Conservation (phyloP, 2,329 filamentous ascomycete genomes). For the Cryphonectria nitschkei region DNA sequence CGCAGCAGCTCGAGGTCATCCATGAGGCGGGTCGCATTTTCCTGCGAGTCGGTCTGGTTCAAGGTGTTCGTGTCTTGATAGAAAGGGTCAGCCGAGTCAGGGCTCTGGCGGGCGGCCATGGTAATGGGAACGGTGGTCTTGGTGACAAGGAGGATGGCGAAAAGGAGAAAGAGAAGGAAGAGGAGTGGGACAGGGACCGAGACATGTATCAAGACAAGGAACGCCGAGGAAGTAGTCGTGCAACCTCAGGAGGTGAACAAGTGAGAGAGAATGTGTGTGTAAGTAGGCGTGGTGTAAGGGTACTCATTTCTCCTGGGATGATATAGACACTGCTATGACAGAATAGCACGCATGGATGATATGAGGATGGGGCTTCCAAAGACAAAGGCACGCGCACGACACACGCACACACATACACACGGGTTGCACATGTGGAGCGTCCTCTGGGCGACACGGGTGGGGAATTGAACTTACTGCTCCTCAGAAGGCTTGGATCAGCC, state of each 20-base stretch:
- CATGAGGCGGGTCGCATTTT: conserved; percentile 44
- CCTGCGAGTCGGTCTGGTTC: conserved; percentile 35
- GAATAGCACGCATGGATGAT: background rate
- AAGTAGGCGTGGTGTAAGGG: background rate
- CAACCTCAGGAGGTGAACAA: background rate
- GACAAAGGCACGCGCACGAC: background rate
- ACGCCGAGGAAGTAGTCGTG: background rate
- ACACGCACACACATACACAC: background rate
- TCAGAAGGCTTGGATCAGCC: conserved; percentile 19
- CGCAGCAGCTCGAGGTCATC: conserved; percentile 56
- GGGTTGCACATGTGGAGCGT: conserved; percentile 16
- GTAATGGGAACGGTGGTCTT: background rate
- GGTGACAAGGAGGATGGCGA: background rate
- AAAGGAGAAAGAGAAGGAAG: background rate
- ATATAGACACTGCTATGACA: conserved; percentile 13
- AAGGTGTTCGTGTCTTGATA: conserved; percentile 27
- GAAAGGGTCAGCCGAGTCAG: conserved; percentile 20
- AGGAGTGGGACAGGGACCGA: background rate
- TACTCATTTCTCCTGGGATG: conserved; percentile 7
- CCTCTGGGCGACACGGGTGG: conserved; percentile 4
- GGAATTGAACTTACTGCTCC: conserved; percentile 19
- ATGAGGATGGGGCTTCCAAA: background rate
- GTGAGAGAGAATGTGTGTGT: too few species aligned
- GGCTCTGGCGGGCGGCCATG: conserved; percentile 13
- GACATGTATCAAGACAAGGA: background rate